Percentiles rank a stretch among this genome's conserved stretches.
Evolutionary conservation across 495 filamentous ascomycete species (phyloP).

Genomic region (Annulohypoxylon bovei): DNA sequence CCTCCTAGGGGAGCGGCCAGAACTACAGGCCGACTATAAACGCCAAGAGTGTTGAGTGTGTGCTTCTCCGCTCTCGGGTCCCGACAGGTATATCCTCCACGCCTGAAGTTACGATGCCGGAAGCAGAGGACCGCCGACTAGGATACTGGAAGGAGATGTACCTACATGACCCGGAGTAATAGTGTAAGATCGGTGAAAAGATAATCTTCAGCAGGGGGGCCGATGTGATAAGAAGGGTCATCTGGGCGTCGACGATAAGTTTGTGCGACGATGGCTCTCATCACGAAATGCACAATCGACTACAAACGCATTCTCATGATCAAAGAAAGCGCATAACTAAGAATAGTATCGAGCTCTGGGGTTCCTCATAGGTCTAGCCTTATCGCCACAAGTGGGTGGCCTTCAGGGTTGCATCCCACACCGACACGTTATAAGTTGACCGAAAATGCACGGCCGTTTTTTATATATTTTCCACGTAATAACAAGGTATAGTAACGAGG

Average conservation of each 20-base stretch:
- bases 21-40: background rate
- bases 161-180: background rate
- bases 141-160: background rate
- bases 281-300: background rate
- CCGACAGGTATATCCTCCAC: background rate
- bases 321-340: background rate
- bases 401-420: background rate
- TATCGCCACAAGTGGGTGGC: background rate
- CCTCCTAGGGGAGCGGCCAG: background rate
- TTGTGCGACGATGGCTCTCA: background rate
- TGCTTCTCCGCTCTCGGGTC: background rate
- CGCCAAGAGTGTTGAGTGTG: background rate
- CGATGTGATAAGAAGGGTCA: background rate
- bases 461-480: background rate
- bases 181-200: background rate
- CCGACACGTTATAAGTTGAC: background rate
- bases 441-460: background rate
- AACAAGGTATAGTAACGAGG: background rate
- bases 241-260: background rate
- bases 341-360: background rate
- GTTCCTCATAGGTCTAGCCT: background rate
- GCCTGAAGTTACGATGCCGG: background rate
- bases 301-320: background rate
- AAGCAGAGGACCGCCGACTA: background rate
- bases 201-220: background rate